Base-by-base conservation (phyloP, 2,329 filamentous ascomycete species). In the Diaporthe batatas region DNA sequence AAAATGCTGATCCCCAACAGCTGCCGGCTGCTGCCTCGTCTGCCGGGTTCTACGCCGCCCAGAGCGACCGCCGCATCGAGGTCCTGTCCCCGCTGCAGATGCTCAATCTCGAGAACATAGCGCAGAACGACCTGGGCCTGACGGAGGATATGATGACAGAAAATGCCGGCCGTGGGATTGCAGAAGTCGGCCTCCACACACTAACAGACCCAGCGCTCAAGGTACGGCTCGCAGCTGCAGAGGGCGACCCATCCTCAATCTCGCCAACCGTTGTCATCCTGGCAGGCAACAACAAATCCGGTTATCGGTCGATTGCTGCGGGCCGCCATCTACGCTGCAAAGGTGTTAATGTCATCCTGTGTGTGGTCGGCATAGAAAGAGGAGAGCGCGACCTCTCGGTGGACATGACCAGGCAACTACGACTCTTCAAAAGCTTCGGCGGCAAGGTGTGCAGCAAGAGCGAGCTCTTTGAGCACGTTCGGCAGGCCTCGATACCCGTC, bases 251-350 rank as follows among this genome's bases (percentile, higher is more conserved):
- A 68, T 70, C n/a, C 44, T 75, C 76, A 7, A 73, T 76, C 2
- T 76, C 82, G 36, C 75, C 79, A 71, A 85, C 86, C 0, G 84
- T 91, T 42, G 91, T 97, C 29, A 90, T 98, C 8, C 87, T 98
- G n/a, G 95, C 94, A 0, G 96, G 96, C n/a, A 98, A 98, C 81
- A 96, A 98, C 82, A 94, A 94, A 76, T 95, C 92, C 0, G 95
- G 96, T 51, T 92, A 94, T 49, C 89, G 96, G 73, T 94, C 95
- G 3, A 88, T 98, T 69, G 93, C 94, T 18, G 95, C 95, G 5
- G 95, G 92, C 36, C 91, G 96, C 6, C 95, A 98, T 80, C 88
- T 98, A 11, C 91, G 94, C 68, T 96, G 95, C 79, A 93, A 95
- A 75, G 93, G 93, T 25, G 86, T 94, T 70, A 92, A 94, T 71